Percentiles rank a stretch among this genome's conserved stretches.
Evolutionary conservation across 257 asterid genomes (phyloP).

Genomic region (Ocimum tenuiflorum): DNA sequence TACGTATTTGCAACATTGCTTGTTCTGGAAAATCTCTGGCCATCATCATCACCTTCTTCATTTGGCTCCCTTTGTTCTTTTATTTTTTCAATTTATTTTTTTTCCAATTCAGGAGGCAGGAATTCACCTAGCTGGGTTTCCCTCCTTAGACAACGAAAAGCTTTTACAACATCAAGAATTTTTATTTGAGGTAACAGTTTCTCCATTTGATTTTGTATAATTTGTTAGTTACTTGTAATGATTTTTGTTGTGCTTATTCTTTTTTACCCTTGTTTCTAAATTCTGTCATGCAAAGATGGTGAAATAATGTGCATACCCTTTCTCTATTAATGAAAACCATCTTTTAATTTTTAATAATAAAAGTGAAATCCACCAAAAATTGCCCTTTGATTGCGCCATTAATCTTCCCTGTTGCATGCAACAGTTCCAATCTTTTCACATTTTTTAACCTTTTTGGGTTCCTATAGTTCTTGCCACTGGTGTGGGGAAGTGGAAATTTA

Average conservation of each 20-base stretch:
- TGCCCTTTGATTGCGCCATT: conserved; percentile 72
- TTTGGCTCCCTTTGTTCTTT: background rate
- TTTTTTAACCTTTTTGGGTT: conserved; percentile 15
- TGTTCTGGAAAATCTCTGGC: conserved; percentile 22
- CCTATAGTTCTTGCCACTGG: conserved; percentile 11
- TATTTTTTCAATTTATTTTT: background rate
- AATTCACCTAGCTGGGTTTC: conserved; percentile 24
- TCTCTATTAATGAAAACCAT: conserved; percentile 22
- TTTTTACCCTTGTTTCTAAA: conserved; percentile 33
- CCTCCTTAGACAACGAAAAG: background rate
- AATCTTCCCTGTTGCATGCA: conserved; percentile 36
- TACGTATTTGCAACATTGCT: conserved; percentile 36
- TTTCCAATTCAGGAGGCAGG: background rate
- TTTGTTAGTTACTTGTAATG: background rate
- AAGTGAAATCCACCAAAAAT: conserved; percentile 31
- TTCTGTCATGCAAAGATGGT: conserved; percentile 27
- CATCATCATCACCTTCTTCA: conserved; percentile 5
- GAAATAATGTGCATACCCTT: conserved; percentile 16
- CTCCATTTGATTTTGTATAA: background rate
- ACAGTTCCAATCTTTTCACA: conserved; percentile 3
- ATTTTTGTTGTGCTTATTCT: conserved; percentile 9
- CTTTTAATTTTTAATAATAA: conserved; percentile 25
- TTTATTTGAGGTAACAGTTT: conserved; percentile 33
- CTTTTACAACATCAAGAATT: conserved; percentile 21
- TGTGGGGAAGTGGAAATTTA: conserved; percentile 4